phyloP scores from a whole-genome alignment of 2,329 filamentous ascomycete genomes.

The Pseudogymnoascus sp. region DNA sequence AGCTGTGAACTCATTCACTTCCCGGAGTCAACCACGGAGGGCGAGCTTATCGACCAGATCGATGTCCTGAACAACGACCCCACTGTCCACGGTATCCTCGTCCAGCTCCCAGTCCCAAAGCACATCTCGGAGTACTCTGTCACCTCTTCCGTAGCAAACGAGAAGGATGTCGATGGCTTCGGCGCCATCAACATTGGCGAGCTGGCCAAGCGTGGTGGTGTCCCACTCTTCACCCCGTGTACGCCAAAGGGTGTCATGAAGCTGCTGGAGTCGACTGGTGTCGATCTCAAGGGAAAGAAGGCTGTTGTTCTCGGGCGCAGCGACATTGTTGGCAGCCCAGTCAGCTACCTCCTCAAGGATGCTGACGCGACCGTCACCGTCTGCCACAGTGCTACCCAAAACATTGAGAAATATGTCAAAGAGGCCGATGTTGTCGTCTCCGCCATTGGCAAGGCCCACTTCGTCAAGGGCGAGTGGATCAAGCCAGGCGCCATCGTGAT shows the following conservation, averaged over 20 bases:
- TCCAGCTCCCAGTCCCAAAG: slow-evolving; percentile 83
- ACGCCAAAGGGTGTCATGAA: slow-evolving; percentile 97
- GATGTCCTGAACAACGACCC: slow-evolving; percentile 78
- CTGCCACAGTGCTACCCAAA: slow-evolving; percentile 81
- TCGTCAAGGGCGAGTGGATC: slow-evolving; percentile 91
- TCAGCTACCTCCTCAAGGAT: slow-evolving; percentile 91
- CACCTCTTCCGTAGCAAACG: slow-evolving; percentile 82
- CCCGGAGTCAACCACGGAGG: slow-evolving; percentile 71
- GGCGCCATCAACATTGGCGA: slow-evolving; percentile 92
- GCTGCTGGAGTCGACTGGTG: slow-evolving; percentile 72
- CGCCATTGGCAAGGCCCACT: slow-evolving; percentile 79
- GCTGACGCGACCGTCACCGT: slow-evolving; percentile 95
- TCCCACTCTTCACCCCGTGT: slow-evolving; percentile 84
- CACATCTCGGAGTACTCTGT: slow-evolving; percentile 85
- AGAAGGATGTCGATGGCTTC: slow-evolving; percentile 98
- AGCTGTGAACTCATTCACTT: slow-evolving; percentile 79
- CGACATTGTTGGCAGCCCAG: slow-evolving; percentile 94
- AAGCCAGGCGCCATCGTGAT: slow-evolving; percentile 94
- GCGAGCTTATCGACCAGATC: slow-evolving; percentile 79
- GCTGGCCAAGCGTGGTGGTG: slow-evolving; percentile 88
- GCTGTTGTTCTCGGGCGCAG: slow-evolving; percentile 91
- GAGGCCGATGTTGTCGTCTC: slow-evolving; percentile 83
- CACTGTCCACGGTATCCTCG: slow-evolving; percentile 80
- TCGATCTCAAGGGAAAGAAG: slow-evolving; percentile 80
- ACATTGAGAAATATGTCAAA: slow-evolving; percentile 68